Conservation (phyloP, 306 rosid genomes). For the Delonix regia region DNA sequence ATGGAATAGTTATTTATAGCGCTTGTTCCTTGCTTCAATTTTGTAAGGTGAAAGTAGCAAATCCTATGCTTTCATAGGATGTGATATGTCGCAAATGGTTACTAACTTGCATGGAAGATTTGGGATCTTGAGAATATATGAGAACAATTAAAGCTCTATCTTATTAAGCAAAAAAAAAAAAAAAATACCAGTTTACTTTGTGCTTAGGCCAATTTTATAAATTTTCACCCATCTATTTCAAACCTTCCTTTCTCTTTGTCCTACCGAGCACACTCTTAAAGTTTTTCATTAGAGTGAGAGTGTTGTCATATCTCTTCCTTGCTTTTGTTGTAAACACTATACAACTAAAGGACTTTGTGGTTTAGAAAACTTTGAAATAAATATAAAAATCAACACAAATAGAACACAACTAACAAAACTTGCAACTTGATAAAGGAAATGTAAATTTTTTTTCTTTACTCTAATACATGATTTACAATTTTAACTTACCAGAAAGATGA, state of each 20-base stretch:
- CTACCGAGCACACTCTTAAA: neutral
- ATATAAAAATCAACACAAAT: neutral
- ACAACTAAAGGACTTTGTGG: neutral
- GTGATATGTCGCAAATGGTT: too few relatives aligned
- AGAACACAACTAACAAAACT: neutral
- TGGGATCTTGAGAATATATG: too few relatives aligned
- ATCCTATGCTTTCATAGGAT: too few relatives aligned
- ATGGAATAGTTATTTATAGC: too few relatives aligned
- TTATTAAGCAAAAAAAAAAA: too few relatives aligned
- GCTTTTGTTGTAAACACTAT: neutral
- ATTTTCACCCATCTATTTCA: neutral
- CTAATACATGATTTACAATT: neutral
- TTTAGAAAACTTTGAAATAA: neutral
- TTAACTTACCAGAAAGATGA: neutral
- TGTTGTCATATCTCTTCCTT: neutral
- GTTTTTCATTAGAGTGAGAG: neutral
- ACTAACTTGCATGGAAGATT: too few relatives aligned
- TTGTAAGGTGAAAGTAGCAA: too few relatives aligned
- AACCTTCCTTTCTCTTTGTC: conserved; percentile 13
- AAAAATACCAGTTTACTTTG: too few relatives aligned
- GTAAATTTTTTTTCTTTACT: neutral
- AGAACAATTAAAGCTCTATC: too few relatives aligned
- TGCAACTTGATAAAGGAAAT: neutral
- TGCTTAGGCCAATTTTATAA: conserved; percentile 13
- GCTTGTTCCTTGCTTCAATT: too few relatives aligned